A percentile compares a stretch with the other conserved stretches of the same genome.
Evolutionary conservation across 78 protist genomes (phyloP).

Genomic region (Parvularia atlantis): DNA sequence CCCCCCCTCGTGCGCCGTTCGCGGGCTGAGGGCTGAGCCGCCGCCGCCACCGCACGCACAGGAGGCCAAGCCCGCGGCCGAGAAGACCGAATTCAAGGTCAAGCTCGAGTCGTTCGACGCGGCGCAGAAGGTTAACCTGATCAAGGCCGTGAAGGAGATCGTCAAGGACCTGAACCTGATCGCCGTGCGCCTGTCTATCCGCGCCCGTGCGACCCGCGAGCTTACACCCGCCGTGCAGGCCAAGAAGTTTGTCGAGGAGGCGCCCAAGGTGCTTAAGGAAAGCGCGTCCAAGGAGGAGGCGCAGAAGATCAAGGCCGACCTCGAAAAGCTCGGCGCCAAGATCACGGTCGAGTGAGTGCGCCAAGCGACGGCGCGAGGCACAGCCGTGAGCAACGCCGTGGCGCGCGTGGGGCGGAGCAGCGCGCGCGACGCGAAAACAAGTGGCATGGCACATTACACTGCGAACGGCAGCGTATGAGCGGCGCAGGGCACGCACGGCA

Average conservation of each 20-base stretch:
- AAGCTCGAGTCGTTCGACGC: constrained; percentile 6
- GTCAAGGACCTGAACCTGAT: background rate
- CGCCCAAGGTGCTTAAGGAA: background rate
- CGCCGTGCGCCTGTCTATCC: background rate
- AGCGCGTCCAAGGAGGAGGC: constrained; percentile 7
- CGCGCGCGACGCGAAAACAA: no score
- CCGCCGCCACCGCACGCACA: no score
- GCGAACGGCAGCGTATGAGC: no score
- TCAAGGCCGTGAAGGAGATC: background rate
- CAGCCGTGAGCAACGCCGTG: no score
- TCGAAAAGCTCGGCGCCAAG: background rate
- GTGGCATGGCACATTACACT: no score
- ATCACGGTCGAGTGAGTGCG: background rate
- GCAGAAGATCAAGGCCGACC: background rate
- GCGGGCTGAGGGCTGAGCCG: background rate
- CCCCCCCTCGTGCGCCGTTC: no score
- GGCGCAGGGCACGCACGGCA: no score
- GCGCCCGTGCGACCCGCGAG: background rate
- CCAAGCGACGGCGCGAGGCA: no score
- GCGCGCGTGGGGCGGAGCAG: no score
- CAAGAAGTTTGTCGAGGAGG: constrained; percentile 14
- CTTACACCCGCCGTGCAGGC: background rate
- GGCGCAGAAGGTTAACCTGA: constrained; percentile 4
- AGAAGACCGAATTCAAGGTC: constrained; percentile 9
- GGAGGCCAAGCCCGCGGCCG: background rate